Percentiles rank a stretch among this genome's conserved stretches.
These are phyloP conservation scores for Boletus tylopilopsis DNA, from an alignment of 768 basidiomycete species.

Conservation along the genomic window DNA sequence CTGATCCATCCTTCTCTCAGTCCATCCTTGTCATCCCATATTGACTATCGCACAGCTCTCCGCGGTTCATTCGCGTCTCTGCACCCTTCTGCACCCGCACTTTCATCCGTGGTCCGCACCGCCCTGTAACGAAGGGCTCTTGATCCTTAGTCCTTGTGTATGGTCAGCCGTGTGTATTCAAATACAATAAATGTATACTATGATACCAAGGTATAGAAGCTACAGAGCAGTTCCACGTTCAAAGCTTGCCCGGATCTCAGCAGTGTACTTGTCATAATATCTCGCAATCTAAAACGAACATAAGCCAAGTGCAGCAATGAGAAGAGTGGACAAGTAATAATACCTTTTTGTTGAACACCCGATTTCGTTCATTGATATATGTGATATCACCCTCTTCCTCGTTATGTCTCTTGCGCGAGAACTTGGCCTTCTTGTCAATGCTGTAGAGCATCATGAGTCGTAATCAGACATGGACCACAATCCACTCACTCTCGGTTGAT, in stretches of 20 bases:
- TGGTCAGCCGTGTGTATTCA: too few relatives aligned
- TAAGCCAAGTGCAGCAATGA: not conserved
- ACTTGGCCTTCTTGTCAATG: slow-evolving; percentile 86
- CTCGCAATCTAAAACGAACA: slow-evolving; percentile 65
- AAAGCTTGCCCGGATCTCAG: slow-evolving; percentile 95
- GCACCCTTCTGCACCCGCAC: too few relatives aligned
- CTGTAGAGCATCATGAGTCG: slow-evolving; percentile 36
- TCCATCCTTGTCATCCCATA: not conserved
- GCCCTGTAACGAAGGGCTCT: not conserved
- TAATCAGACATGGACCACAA: not conserved
- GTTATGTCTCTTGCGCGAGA: slow-evolving; percentile 84
- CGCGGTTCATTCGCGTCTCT: not conserved
- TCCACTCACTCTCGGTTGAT: slow-evolving; percentile 86
- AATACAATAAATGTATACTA: too few relatives aligned
- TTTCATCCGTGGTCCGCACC: too few relatives aligned
- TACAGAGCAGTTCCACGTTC: slow-evolving; percentile 93
- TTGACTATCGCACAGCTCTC: not conserved
- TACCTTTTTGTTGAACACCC: slow-evolving; percentile 98
- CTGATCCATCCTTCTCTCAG: slow-evolving; percentile 29
- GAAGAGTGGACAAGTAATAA: slow-evolving; percentile 4
- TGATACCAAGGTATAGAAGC: slow-evolving; percentile 15
- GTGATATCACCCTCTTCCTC: slow-evolving; percentile 96
- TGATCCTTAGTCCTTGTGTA: too few relatives aligned
- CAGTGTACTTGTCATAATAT: slow-evolving; percentile 96
- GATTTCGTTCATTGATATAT: slow-evolving; percentile 98